Evolutionary conservation across 2,329 filamentous ascomycete genomes (phyloP), one percentile per base, ranked within the genome.

Genomic region (Talaromyces amestolkiae): DNA sequence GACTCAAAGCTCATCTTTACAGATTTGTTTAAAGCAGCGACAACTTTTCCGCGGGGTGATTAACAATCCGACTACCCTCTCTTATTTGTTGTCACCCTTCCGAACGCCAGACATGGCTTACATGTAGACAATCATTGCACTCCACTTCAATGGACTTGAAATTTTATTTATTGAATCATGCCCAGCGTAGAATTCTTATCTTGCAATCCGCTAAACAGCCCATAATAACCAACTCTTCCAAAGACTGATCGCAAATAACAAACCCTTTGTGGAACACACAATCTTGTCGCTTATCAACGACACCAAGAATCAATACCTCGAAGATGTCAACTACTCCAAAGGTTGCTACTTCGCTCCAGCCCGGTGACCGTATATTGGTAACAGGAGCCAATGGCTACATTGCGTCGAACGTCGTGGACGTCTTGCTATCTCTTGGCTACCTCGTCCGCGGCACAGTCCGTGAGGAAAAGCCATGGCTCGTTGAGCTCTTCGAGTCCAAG

Each of bases 301-400:
- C n/a, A 51, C 24, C 10, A 22, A 51, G 1, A 33, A 10, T 17
- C 27, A 2, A 56, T 10, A 56, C 22, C 11, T 22, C 11, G 24
- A 54, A 17, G 15, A 65, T 65, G 63, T 24, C 63, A 37, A 31
- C 43, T 1, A 37, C 56, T 31, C 22, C 11, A 24, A 62, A 58
- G 37, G 49, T 51, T 15, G 7, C 33, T 43, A 64, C 64, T 4
- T 49, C 63, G 15, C 73, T 79, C 31, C 71, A 72, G 8, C 51
- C 64, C 6, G 75, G 74, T 10, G 75, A 74, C 2, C 69, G 67
- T 49, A 71, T 84, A 33, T 76, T 84, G 3, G 77, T 85, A 15
- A 84, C 81, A 0, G 82, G 82, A 7, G 78, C 75, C 1, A 83
- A 78, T 58, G 81, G 82, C 39, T 82, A 78, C 68, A 74, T 84